These are phyloP conservation scores for Fragaria vesca DNA, from an alignment of 306 rosid genomes.

Conservation along the genomic window DNA sequence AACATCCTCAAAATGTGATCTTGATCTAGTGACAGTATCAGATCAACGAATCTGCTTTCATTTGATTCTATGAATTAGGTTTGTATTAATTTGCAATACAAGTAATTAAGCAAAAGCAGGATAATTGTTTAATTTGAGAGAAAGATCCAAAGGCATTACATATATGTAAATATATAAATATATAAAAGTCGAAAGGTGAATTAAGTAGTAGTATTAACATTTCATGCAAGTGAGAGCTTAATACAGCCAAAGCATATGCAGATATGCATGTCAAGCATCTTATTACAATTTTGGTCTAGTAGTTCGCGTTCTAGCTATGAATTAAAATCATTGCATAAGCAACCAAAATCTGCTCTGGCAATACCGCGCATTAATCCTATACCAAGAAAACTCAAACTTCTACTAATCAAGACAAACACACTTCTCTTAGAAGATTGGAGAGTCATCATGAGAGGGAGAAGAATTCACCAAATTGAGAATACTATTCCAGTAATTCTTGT, in stretches of 20 bases:
- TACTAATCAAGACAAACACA: background rate
- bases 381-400: background rate
- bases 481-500: conserved; percentile 88
- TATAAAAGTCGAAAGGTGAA: background rate
- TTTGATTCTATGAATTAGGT: too few species aligned
- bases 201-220: background rate
- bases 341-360: conserved; percentile 5
- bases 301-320: background rate
- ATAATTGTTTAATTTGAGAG: too few species aligned
- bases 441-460: conserved; percentile 59
- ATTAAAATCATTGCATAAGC: conserved; percentile 11
- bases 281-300: conserved; percentile 5
- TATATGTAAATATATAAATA: too few species aligned
- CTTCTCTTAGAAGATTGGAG: conserved; percentile 59
- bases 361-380: background rate
- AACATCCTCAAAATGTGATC: background rate
- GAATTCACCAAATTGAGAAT: conserved; percentile 93
- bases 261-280: conserved; percentile 1
- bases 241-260: conserved; percentile 5
- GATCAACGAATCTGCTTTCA: background rate
- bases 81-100: background rate
- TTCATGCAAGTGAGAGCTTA: background rate
- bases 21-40: background rate
- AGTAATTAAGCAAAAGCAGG: background rate
- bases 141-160: background rate